Evolutionary conservation across 2,329 filamentous ascomycete genomes (phyloP).

Genomic region (Fusarium chuoi): DNA sequence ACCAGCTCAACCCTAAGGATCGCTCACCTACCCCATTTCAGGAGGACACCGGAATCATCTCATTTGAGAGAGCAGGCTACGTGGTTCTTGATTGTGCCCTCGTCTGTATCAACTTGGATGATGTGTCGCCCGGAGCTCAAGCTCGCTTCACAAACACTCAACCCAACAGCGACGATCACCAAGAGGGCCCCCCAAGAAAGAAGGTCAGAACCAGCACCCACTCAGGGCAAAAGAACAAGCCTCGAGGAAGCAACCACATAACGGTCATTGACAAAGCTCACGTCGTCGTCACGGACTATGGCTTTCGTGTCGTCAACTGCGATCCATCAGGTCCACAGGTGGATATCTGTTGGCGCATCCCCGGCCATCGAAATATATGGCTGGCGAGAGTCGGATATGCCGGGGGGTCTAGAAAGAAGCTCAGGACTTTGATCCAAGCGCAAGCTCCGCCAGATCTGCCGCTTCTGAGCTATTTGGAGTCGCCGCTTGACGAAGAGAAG

Average conservation of each 20-base stretch:
- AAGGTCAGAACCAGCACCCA: accelerated
- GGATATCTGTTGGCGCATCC: background rate
- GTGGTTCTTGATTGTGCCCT: too few species aligned
- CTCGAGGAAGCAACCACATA: too few species aligned
- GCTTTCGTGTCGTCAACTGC: background rate
- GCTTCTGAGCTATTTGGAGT: too few species aligned
- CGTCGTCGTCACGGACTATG: accelerated
- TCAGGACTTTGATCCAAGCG: too few species aligned
- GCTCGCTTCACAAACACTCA: accelerated
- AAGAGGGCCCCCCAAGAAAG: background rate
- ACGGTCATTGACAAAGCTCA: background rate
- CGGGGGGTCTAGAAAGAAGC: too few species aligned
- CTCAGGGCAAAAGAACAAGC: too few species aligned
- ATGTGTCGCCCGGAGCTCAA: accelerated
- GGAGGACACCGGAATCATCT: too few species aligned
- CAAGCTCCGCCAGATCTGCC: too few species aligned
- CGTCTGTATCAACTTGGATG: too few species aligned
- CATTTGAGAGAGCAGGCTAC: too few species aligned
- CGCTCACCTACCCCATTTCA: background rate
- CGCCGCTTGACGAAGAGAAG: too few species aligned
- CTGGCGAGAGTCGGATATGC: too few species aligned
- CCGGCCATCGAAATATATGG: background rate
- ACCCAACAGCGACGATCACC: accelerated
- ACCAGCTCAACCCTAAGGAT: background rate
- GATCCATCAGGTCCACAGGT: background rate